Evolutionary conservation across 2,329 filamentous ascomycete species (phyloP).

Genomic region (Hymenoscyphus repandus): DNA sequence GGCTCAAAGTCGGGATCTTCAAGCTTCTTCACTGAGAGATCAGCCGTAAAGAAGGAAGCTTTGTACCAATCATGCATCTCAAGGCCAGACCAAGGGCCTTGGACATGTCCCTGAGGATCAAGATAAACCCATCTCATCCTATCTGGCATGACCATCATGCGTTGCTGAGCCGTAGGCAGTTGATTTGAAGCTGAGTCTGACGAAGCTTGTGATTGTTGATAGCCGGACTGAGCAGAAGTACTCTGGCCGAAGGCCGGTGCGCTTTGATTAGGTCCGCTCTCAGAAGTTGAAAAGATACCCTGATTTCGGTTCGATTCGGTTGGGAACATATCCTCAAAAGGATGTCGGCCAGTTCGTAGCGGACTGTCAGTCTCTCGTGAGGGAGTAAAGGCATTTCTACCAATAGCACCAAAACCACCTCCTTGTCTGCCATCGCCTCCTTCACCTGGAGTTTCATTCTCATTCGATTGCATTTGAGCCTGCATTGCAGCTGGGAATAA

Average conservation of each 20-base stretch:
- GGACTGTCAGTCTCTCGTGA: conserved; percentile 55
- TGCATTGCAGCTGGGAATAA: conserved; percentile 88
- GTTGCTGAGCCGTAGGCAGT: conserved; percentile 62
- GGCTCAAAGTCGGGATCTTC: conserved; percentile 95
- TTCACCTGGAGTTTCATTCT: conserved; percentile 57
- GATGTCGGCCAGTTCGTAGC: conserved; percentile 47
- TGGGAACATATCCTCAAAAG: conserved; percentile 46
- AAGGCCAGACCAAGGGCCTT: conserved; percentile 91
- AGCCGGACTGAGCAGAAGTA: conserved; percentile 24
- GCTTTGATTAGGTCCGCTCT: conserved; percentile 21
- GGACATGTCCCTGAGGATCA: conserved; percentile 85
- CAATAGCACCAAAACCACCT: conserved; percentile 63
- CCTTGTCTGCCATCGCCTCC: conserved; percentile 54
- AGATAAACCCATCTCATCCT: conserved; percentile 98
- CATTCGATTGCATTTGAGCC: conserved; percentile 75
- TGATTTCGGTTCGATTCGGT: conserved; percentile 21
- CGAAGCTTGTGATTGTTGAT: conserved; percentile 29
- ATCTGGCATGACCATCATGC: conserved; percentile 98
- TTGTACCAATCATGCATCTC: conserved; percentile 99
- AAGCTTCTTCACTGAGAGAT: conserved; percentile 88
- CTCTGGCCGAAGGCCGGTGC: conserved; percentile 23
- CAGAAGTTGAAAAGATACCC: conserved; percentile 24
- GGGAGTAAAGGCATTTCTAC: conserved; percentile 52
- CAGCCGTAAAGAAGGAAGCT: conserved; percentile 92
- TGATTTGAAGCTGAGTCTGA: conserved; percentile 57